phyloP scores from a whole-genome alignment of 106 monocot species.

The Acanthochlamys bracteata region DNA sequence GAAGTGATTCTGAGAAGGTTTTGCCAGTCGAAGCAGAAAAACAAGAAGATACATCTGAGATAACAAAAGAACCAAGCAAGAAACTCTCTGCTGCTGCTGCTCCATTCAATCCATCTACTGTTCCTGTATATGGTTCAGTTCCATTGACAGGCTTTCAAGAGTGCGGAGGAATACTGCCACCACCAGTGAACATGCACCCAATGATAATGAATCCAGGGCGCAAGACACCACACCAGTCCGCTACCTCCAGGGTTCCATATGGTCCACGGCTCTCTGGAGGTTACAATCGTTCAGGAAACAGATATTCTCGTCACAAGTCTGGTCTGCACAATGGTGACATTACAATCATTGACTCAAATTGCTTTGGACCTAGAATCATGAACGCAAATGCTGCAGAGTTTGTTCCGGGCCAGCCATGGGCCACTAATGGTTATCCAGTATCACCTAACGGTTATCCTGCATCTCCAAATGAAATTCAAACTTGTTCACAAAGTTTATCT shows the following conservation, averaged over 20 bases:
- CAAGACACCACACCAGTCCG: constrained; percentile 81
- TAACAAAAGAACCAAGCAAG: constrained; percentile 43
- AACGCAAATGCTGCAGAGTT: constrained; percentile 85
- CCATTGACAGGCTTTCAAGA: constrained; percentile 56
- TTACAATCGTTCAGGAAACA: constrained; percentile 61
- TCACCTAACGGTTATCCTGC: constrained; percentile 21
- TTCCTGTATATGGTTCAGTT: constrained; percentile 64
- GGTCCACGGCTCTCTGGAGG: constrained; percentile 72
- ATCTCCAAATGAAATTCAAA: constrained; percentile 24
- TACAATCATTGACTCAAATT: constrained; percentile 18
- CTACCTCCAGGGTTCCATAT: constrained; percentile 84
- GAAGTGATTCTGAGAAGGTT: constrained; percentile 39
- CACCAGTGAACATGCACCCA: constrained; percentile 59
- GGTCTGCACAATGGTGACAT: constrained; percentile 34
- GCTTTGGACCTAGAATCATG: constrained; percentile 43
- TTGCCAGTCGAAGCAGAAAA: constrained; percentile 23
- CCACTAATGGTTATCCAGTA: constrained; percentile 37
- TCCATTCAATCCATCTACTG: constrained; percentile 68
- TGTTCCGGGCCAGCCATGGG: constrained; percentile 70
- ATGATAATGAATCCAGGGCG: constrained; percentile 52
- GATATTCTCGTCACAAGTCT: constrained; percentile 46
- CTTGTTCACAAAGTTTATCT: constrained; percentile 16
- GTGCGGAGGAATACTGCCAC: constrained; percentile 62
- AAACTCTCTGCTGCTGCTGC: constrained; percentile 89
- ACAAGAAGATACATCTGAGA: constrained; percentile 21